Evolutionary conservation across 2,329 filamentous ascomycete genomes (phyloP).

Genomic region (Pseudogymnoascus pannorum): DNA sequence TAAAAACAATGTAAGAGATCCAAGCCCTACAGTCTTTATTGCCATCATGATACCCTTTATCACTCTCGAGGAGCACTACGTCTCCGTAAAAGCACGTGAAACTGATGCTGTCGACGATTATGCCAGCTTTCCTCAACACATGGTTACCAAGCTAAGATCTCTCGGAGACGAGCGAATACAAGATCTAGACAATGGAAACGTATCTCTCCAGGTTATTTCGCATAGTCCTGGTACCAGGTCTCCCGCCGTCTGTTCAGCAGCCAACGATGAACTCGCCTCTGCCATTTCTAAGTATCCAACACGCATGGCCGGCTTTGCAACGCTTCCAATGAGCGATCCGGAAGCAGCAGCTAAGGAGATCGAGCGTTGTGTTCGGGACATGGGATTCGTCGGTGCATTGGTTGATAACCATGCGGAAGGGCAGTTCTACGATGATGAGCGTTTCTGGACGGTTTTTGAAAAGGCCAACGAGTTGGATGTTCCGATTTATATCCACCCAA

Average conservation of each 20-base stretch:
- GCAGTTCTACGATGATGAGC: slow-evolving; percentile 36
- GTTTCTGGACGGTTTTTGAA: slow-evolving; percentile 37
- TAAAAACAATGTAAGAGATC: neutral
- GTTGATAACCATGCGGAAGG: slow-evolving; percentile 37
- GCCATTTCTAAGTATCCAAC: slow-evolving; percentile 28
- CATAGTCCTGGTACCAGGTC: slow-evolving; percentile 23
- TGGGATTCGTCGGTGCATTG: slow-evolving; percentile 42
- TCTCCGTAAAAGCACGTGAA: slow-evolving; percentile 17
- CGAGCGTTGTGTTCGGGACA: slow-evolving; percentile 33
- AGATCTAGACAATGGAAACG: slow-evolving; percentile 25
- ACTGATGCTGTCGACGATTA: slow-evolving; percentile 14
- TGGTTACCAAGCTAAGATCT: slow-evolving; percentile 20
- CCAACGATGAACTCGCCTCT: slow-evolving; percentile 30
- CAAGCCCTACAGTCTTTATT: neutral
- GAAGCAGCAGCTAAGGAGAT: slow-evolving; percentile 31
- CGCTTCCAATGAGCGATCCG: slow-evolving; percentile 35
- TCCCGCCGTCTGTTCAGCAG: slow-evolving; percentile 14
- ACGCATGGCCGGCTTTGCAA: slow-evolving; percentile 37
- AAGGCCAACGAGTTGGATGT: slow-evolving; percentile 34
- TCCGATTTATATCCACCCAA: slow-evolving; percentile 38
- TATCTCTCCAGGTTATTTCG: slow-evolving; percentile 19
- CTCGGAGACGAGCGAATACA: slow-evolving; percentile 22
- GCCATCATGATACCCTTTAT: slow-evolving; percentile 26
- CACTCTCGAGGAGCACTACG: slow-evolving; percentile 36
- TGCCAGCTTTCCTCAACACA: slow-evolving; percentile 23